Percentiles rank a stretch among this genome's conserved stretches.
Conservation (phyloP, 192 early-diverging fungal genomes). For the Pilaira anomala region DNA sequence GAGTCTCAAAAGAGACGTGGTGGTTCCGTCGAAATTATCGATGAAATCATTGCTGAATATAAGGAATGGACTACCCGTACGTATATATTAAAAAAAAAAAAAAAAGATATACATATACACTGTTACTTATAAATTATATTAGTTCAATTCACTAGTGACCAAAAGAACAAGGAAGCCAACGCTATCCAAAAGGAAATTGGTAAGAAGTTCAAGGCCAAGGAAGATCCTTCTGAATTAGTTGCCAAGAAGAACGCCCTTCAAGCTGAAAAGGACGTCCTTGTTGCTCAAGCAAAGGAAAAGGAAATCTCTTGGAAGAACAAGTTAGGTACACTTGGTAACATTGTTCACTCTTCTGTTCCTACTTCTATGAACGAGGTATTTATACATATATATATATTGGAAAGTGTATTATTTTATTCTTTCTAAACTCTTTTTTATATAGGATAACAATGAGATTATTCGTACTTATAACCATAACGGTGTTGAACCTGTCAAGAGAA, state of each 20-base stretch:
- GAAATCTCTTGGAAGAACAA: conserved; percentile 64
- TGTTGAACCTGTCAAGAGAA: conserved; percentile 56
- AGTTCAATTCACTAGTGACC: conserved; percentile 86
- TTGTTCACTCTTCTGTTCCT: conserved; percentile 90
- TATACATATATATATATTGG: neutral
- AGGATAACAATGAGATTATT: conserved; percentile 70
- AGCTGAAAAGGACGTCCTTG: conserved; percentile 63
- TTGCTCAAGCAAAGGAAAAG: conserved; percentile 74
- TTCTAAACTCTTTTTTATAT: too few species aligned
- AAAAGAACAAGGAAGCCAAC: conserved; percentile 89
- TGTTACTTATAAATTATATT: neutral
- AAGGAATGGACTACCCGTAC: conserved; percentile 85
- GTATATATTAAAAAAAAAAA: conserved; percentile 15
- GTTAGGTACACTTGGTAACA: conserved; percentile 79
- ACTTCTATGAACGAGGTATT: conserved; percentile 77
- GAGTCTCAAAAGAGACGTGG: conserved; percentile 93
- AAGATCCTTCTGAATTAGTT: conserved; percentile 74
- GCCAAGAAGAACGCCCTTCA: conserved; percentile 73
- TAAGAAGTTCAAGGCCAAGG: conserved; percentile 87
- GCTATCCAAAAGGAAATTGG: conserved; percentile 89
- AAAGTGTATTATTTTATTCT: too few species aligned
- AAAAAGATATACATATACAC: neutral
- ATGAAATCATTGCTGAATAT: conserved; percentile 88
- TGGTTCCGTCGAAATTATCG: conserved; percentile 79
- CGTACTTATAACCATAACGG: conserved; percentile 57